Evolutionary conservation across 768 basidiomycete species (phyloP), one percentile per base, ranked within the genome.

Genomic region (Favolaschia claudopus): DNA sequence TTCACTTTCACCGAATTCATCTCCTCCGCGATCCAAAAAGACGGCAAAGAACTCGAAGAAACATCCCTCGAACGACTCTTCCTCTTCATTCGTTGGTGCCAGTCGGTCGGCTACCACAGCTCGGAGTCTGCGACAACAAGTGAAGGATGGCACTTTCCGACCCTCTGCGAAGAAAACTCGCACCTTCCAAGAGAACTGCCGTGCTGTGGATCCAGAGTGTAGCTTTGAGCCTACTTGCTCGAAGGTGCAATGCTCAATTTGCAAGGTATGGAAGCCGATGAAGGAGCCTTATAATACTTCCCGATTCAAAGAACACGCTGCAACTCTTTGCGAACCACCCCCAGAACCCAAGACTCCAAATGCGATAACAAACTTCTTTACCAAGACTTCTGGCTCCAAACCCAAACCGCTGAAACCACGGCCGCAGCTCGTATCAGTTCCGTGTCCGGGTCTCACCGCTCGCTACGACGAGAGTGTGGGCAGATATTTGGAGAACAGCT

Each of bases 221-320:
- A 15, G 7, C 36, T 34, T 48, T 25, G 25, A 54, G 40, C 27
- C 19, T 47, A 45, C 22, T n/a, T 12, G 19, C 6, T 36, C 24
- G 7, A 17, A 36, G 19, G 59, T 69, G 7, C 49, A 55, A 2
- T 63, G 63, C 51, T 59, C 54, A 1, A 24, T 22, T 12, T 71
- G 69, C 52, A 58, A 60, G 22, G 31, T 28, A 13, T 50, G 44
- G 34, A 15, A 38, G 12, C 33, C 32, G 25, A 55, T 65, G 46
- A 63, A 66, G 42, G 47, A 58, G 19, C 36, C 59, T 1, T 69
- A 64, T 42, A 47, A 51, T 31, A 22, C 45, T 5, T 9, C 34
- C n/a, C 43, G 59, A 2, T 63, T 68, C 55, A 12, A 22, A 24
- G 24, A 53, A n/a, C 69, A 70, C 31, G 27, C 39, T 20, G 14